Evolutionary conservation across 2,329 filamentous ascomycete species (phyloP).

Genomic region (Graphium sp.): DNA sequence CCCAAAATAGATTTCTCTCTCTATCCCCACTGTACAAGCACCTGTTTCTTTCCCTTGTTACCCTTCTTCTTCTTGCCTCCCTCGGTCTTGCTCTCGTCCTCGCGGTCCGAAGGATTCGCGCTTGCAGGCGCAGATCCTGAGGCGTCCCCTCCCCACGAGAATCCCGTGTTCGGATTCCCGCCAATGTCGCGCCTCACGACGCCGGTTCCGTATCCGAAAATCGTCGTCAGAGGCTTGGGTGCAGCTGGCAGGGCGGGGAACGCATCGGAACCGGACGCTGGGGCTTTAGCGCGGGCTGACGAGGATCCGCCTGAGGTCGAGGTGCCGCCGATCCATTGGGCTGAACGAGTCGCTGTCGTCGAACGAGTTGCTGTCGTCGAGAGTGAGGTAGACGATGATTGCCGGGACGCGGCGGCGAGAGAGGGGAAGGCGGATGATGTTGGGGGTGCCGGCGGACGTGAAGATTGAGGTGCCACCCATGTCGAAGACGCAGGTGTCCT

Average conservation of each 20-base stretch:
- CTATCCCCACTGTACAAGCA: conserved; percentile 44
- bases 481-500: conserved; percentile 8
- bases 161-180: conserved; percentile 25
- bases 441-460: conserved; percentile 7
- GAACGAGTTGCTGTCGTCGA: not conserved
- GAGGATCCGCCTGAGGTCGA: conserved; percentile 5
- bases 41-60: conserved; percentile 44
- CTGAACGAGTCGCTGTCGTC: conserved; percentile 1
- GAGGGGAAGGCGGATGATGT: conserved; percentile 25
- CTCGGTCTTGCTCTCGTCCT: conserved; percentile 11
- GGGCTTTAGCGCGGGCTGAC: conserved; percentile 7
- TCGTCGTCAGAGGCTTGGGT: conserved; percentile 47
- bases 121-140: conserved; percentile 11
- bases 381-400: not conserved
- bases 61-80: conserved; percentile 33
- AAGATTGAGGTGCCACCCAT: conserved; percentile 9
- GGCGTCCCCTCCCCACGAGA: conserved; percentile 28
- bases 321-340: conserved; percentile 10
- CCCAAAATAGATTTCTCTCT: not conserved
- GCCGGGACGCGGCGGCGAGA: conserved; percentile 14
- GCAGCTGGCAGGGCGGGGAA: conserved; percentile 76
- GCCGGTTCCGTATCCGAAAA: conserved; percentile 42
- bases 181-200: conserved; percentile 37
- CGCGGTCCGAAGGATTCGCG: conserved; percentile 10
- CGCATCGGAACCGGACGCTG: conserved; percentile 31